Conservation (phyloP, 192 early-diverging fungal species). For the Obelidium mucronatum region DNA sequence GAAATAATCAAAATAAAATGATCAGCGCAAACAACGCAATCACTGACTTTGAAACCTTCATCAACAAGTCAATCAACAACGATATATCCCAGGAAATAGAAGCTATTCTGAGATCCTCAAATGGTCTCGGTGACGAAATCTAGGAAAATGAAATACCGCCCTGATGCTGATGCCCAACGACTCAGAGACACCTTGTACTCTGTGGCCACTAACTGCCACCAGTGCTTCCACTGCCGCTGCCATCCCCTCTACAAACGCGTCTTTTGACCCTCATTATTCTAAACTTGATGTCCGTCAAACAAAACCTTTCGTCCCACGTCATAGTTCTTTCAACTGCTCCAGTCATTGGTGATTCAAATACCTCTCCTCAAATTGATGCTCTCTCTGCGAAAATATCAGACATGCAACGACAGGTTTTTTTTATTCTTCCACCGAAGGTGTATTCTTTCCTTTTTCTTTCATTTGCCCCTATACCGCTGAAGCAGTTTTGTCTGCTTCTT, state of each 20-base stretch:
- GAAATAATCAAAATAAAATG: background rate
- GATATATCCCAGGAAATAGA: constrained; percentile 18
- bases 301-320: too few species aligned
- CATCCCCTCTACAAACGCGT: too few species aligned
- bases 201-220: too few species aligned
- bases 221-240: too few species aligned
- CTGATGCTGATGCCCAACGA: background rate
- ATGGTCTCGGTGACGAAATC: constrained; percentile 1
- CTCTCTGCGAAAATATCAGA: background rate
- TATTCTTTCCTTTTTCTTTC: too few species aligned
- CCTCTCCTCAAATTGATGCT: background rate
- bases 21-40: background rate
- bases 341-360: too few species aligned
- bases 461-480: too few species aligned
- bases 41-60: constrained; percentile 11
- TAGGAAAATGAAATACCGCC: background rate
- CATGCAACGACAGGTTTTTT: background rate
- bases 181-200: background rate
- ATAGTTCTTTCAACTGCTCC: too few species aligned
- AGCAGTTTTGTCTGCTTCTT: too few species aligned
- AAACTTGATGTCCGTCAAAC: too few species aligned
- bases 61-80: constrained; percentile 27
- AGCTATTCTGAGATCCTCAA: background rate
- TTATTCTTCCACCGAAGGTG: too few species aligned
- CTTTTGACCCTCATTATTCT: too few species aligned